phyloP scores from a whole-genome alignment of 2,329 filamentous ascomycete species.

The Aspergillus spinulosporus region DNA sequence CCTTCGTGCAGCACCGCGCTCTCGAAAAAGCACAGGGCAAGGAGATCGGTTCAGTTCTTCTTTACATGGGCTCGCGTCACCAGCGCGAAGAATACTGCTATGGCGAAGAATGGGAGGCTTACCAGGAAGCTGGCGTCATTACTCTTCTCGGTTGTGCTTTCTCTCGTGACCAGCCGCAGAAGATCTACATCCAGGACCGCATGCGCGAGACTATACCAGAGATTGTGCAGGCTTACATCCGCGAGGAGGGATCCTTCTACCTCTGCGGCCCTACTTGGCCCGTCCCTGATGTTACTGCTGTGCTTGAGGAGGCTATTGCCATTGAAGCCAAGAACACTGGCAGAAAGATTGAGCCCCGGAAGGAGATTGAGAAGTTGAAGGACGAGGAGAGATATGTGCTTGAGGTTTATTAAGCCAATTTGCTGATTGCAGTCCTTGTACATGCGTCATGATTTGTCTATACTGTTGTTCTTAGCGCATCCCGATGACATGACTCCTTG shows the following conservation, averaged over 20 bases:
- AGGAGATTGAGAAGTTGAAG: conserved; percentile 97
- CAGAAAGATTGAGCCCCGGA: conserved; percentile 79
- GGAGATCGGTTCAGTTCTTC: conserved; percentile 85
- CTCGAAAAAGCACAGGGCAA: conserved; percentile 96
- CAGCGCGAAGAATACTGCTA: conserved; percentile 99
- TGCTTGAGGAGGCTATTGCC: conserved; percentile 88
- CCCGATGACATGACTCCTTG: conserved; percentile 9
- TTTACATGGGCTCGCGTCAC: conserved; percentile 96
- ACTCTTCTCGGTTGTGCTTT: conserved; percentile 92
- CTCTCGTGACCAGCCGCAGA: conserved; percentile 93
- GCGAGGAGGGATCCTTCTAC: conserved; percentile 90
- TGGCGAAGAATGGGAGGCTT: conserved; percentile 98
- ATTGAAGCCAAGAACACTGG: conserved; percentile 65
- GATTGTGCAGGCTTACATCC: conserved; percentile 82
- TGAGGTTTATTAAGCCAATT: conserved; percentile 77
- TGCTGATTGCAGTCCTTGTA: not conserved
- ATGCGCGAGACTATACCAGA: conserved; percentile 86
- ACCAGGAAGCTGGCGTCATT: conserved; percentile 91
- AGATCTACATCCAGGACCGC: conserved; percentile 99
- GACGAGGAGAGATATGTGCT: conserved; percentile 91
- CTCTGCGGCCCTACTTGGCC: conserved; percentile 98
- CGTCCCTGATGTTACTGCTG: conserved; percentile 91
- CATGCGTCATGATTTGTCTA: conserved; percentile 14
- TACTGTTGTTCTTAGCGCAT: conserved; percentile 26
- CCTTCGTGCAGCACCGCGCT: conserved; percentile 96